Base-by-base conservation (phyloP, 306 rosid genomes). In the Morella rubra region DNA sequence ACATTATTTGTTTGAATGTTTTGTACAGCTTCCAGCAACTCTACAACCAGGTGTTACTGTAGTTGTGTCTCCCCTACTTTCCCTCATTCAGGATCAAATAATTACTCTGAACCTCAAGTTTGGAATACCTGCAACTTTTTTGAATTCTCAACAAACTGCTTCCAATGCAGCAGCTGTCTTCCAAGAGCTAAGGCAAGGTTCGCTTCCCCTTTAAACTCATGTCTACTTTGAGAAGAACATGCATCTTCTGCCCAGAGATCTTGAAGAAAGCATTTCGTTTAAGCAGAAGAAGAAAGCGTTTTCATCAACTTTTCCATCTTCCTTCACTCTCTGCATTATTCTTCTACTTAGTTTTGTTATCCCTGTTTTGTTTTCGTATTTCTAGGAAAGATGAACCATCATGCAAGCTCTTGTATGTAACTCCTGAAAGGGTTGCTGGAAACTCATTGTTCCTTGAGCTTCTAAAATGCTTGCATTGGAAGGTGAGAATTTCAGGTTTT, bases 51-150 rank as follows among this genome's bases (percentile, higher is more conserved):
- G 99, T 51, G 96, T 92, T 73, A 90, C 97, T 4, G 71, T 95
- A 54, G 97, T 95, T 71, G 76, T 95, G 60, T 95, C 97, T 80
- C 99, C 99, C 73, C 87, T 92, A 69, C 99, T 95, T 78, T 95
- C 99, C 64, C 93, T 95, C 74, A 95, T 95, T 85, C 99, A 95
- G 86, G 99, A 95, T 85, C 97, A 95, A 87, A 92, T 92, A 77
- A 75, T 89, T 50, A 89, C 99, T 16, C 85, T 95, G 81, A 95
- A 92, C 87, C 83, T 86, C 80, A 95, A 95, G 80, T 95, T 76
- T 77, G 97, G 97, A 82, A 84, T 95, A 80, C 97, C 96, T 46
- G 89, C 97, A 71, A 95, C 99, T 6, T 95, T 95, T 85, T 81
- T 95, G 79, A 95, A 92, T 84, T 95, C 97, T 76, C 99, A 90